Percentiles rank a stretch among this genome's conserved stretches.
Conservation (phyloP, 2,329 filamentous ascomycete genomes). For the Xylariaceae sp. region DNA sequence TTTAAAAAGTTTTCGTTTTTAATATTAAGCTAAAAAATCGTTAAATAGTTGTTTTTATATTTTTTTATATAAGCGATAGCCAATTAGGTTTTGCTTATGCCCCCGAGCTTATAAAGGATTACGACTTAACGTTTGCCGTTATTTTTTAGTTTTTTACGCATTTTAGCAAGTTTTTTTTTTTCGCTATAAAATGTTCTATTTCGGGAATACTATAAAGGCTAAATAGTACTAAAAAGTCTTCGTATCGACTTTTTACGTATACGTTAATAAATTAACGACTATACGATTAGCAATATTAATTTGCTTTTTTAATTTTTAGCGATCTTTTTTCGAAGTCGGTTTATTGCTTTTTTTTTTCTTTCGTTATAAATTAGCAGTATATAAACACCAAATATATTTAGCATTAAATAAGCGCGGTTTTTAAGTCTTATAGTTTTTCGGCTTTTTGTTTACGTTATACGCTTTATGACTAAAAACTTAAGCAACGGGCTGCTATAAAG, state of each 20-base stretch:
- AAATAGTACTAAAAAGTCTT: conserved; percentile 6
- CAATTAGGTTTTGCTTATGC: conserved; percentile 14
- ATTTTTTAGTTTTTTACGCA: neutral
- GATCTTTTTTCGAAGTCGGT: conserved; percentile 7
- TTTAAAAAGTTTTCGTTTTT: neutral
- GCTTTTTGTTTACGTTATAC: neutral
- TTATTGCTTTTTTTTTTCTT: conserved; percentile 5
- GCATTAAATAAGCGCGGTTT: conserved; percentile 12
- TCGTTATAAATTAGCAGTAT: conserved; percentile 9
- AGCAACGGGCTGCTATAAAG: neutral
- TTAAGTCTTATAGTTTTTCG: conserved; percentile 13
- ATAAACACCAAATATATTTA: conserved; percentile 15
- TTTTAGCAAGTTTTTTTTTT: conserved; percentile 8
- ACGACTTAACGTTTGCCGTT: conserved; percentile 20
- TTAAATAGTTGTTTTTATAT: conserved; percentile 7
- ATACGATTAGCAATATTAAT: neutral
- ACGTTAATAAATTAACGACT: neutral
- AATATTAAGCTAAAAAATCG: neutral
- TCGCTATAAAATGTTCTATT: conserved; percentile 8
- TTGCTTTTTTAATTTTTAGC: conserved; percentile 7
- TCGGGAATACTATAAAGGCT: conserved; percentile 6
- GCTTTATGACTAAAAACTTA: neutral
- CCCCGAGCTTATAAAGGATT: conserved; percentile 11
- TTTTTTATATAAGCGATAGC: conserved; percentile 8
- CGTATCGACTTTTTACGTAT: neutral